Evolutionary conservation across 306 rosid genomes (phyloP).

Genomic region (Prunus campanulata): DNA sequence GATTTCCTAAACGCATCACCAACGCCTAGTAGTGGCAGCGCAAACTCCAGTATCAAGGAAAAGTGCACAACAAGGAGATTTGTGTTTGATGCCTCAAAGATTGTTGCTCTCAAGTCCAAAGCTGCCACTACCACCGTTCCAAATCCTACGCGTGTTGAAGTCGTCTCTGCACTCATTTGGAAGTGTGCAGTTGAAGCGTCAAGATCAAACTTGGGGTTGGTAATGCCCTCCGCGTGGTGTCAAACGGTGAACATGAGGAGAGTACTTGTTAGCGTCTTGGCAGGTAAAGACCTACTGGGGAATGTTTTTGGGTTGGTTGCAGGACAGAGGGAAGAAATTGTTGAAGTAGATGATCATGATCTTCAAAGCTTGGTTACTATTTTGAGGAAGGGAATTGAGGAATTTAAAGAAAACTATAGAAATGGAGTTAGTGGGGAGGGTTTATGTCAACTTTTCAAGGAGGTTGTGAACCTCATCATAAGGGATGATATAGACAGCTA

Average conservation of each 20-base stretch:
- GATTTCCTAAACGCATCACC: not conserved
- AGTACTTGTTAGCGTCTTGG: not conserved
- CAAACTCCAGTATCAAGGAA: too few relatives aligned
- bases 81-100: not conserved
- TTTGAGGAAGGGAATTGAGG: not conserved
- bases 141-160: not conserved
- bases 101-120: not conserved
- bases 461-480: not conserved
- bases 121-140: not conserved
- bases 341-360: not conserved
- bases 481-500: not conserved
- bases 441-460: not conserved
- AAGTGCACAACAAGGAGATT: not conserved
- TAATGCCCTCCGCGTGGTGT: not conserved
- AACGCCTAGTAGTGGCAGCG: too few relatives aligned
- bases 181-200: not conserved
- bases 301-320: not conserved
- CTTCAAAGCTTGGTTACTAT: not conserved
- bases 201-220: not conserved
- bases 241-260: not conserved
- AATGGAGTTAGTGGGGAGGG: not conserved
- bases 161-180: conserved; percentile 8
- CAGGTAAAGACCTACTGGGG: not conserved
- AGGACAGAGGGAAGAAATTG: not conserved
- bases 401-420: not conserved